Evolutionary conservation across 2,329 filamentous ascomycete species (phyloP).

Genomic region (Trichoderma endophyticum): DNA sequence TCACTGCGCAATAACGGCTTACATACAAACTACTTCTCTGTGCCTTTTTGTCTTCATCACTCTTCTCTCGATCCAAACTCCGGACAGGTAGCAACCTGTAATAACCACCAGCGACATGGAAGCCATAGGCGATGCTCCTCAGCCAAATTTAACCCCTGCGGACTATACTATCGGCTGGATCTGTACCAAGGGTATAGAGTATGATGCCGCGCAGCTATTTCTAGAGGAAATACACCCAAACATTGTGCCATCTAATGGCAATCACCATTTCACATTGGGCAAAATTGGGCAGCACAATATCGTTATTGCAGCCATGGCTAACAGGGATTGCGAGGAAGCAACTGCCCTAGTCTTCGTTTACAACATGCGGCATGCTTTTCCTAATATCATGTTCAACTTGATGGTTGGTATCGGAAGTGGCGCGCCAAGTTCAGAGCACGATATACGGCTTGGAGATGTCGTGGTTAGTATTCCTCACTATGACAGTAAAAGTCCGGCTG

Average conservation of each 20-base stretch:
- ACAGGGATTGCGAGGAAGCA: too few relatives aligned
- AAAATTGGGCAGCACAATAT: conserved; percentile 22
- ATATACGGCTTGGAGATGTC: conserved; percentile 34
- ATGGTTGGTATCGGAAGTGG: conserved; percentile 29
- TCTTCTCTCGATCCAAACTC: too few relatives aligned
- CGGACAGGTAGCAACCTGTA: too few relatives aligned
- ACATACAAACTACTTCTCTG: too few relatives aligned
- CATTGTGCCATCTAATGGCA: conserved; percentile 25
- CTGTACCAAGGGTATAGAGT: conserved; percentile 37
- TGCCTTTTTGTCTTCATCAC: too few relatives aligned
- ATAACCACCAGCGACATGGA: background rate
- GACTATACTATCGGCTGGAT: conserved; percentile 44
- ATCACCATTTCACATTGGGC: conserved; percentile 22
- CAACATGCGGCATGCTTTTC: too few relatives aligned
- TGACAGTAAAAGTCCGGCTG: too few relatives aligned
- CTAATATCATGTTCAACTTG: conserved; percentile 28
- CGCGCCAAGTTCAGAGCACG: conserved; percentile 31
- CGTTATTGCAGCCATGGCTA: conserved; percentile 20
- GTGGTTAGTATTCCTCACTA: conserved; percentile 22
- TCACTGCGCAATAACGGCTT: too few relatives aligned
- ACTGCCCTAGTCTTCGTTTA: too few relatives aligned
- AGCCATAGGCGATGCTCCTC: background rate
- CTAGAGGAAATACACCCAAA: conserved; percentile 23
- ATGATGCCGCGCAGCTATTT: conserved; percentile 32
- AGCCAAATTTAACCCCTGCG: background rate